Base-by-base conservation (phyloP, 441 rosid genomes). In the Adansonia rubrostipa region DNA sequence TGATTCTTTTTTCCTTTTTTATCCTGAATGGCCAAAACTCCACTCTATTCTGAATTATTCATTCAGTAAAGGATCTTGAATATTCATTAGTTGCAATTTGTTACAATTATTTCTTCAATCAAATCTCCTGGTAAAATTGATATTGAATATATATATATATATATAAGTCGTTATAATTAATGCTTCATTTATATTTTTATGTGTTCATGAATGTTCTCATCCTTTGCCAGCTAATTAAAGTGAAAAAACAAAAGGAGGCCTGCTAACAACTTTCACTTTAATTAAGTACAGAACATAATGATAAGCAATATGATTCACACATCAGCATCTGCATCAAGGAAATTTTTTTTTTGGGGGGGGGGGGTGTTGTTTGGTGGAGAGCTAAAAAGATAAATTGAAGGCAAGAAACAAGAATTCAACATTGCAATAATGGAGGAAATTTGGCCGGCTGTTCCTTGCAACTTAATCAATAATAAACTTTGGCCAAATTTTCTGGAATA, bases 201-300 rank as follows among this genome's bases (percentile, higher is more conserved):
- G 74, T 50, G 45, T 71, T 71, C 74, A 71, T 71, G 75, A 71
- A 28, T 33, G 62, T 53, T 71, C 15, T 61, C 24, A 13, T 36
- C 3, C 28, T 24, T 24, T 28, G 45, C 60, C 45, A 71, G 61
- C 61, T 24, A 70, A 15, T 50, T 70, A 22, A 70, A 70, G 58
- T 48, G 53, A 17, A 64, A 64, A 17, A 17, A 17, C 9, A 47
- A 47, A 2, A 47, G 36, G 28, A 24, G 6, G 24, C 71, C 24
- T 66, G 24, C 42, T 22, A 22, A 47, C 57, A 11, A 42, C 73
- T 69, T 69, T 48, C 58, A 48, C 58, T 69, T 69, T 48, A 24
- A 24, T 24, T 4, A 48, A 24, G 28, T 11, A 15, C 53, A 69
- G n/a, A 50, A 70, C 20, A 50, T 70, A 22, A 70, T 48, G 40